These are phyloP conservation scores for Prasinococcaceae sp. DNA, from an alignment of 139 green algal genomes.

Conservation along the genomic window DNA sequence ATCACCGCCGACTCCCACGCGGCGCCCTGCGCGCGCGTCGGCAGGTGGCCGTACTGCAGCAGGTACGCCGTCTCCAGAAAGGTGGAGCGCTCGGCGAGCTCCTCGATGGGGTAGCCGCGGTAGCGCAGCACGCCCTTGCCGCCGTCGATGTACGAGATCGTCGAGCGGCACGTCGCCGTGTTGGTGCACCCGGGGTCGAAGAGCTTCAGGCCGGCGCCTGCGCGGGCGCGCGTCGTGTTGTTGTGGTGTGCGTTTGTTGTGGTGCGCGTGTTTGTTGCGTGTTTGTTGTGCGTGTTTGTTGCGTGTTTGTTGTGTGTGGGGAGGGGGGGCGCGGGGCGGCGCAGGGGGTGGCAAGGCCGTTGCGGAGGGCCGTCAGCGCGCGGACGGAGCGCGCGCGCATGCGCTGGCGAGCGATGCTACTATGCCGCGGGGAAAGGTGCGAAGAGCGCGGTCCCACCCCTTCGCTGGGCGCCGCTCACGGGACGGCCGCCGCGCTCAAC, in stretches of 20 bases:
- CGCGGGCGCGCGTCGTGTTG: neutral
- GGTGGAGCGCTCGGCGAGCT: slow-evolving; percentile 69
- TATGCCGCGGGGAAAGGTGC: neutral
- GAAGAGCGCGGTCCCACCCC: no score
- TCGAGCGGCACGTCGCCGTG: slow-evolving; percentile 68
- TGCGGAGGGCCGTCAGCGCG: no score
- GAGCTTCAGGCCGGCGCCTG: slow-evolving; percentile 14
- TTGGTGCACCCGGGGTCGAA: slow-evolving; percentile 80
- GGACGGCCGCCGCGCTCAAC: neutral
- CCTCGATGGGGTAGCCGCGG: slow-evolving; percentile 87
- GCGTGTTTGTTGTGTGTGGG: no score
- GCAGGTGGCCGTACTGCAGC: slow-evolving; percentile 69
- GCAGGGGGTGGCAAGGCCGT: no score
- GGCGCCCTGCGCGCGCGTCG: slow-evolving; percentile 31
- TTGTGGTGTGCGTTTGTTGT: neutral
- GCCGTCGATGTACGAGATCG: slow-evolving; percentile 93
- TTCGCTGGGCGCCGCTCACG: no score
- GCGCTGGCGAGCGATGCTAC: neutral
- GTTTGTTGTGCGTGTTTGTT: no score
- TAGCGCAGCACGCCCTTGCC: slow-evolving; percentile 89
- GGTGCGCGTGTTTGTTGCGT: no score
- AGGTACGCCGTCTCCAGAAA: slow-evolving; percentile 55
- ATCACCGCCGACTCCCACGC: slow-evolving; percentile 64
- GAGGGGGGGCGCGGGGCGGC: no score
- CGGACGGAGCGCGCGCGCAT: neutral